phyloP scores from a whole-genome alignment of 2,329 filamentous ascomycete species.

The Colletotrichum melonis region DNA sequence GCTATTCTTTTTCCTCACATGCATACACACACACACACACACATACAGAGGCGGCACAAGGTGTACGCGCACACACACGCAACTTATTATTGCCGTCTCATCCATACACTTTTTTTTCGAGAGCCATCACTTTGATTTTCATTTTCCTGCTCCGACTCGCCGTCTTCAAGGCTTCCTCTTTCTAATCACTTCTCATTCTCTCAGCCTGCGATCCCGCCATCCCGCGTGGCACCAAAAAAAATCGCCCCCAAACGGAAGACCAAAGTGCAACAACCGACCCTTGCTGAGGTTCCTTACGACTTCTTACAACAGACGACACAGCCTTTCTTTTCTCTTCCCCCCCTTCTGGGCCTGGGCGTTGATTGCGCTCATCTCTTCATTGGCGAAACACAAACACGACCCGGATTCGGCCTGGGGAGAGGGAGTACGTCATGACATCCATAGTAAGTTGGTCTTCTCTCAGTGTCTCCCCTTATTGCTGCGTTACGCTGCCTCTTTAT shows the following conservation, averaged over 20 bases:
- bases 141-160: neutral
- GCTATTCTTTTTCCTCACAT: neutral
- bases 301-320: too few species aligned
- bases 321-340: conserved; percentile 25
- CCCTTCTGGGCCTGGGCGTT: conserved; percentile 11
- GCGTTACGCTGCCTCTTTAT: neutral
- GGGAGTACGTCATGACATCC: conserved; percentile 45
- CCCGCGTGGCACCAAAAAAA: conserved; percentile 3
- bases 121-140: neutral
- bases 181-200: neutral
- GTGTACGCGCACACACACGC: neutral
- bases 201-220: neutral
- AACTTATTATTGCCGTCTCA: conserved; percentile 25
- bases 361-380: conserved; percentile 23
- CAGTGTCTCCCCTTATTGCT: neutral
- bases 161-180: neutral
- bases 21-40: neutral
- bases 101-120: conserved; percentile 23
- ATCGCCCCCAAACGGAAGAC: neutral
- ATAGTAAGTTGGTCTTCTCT: conserved; percentile 42
- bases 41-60: neutral
- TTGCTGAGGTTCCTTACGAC: neutral
- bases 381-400: conserved; percentile 35
- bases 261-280: neutral
- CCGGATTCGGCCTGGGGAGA: conserved; percentile 31